phyloP scores from a whole-genome alignment of 1,284 basidiomycete genomes.

The Hemileia vastatrix region DNA sequence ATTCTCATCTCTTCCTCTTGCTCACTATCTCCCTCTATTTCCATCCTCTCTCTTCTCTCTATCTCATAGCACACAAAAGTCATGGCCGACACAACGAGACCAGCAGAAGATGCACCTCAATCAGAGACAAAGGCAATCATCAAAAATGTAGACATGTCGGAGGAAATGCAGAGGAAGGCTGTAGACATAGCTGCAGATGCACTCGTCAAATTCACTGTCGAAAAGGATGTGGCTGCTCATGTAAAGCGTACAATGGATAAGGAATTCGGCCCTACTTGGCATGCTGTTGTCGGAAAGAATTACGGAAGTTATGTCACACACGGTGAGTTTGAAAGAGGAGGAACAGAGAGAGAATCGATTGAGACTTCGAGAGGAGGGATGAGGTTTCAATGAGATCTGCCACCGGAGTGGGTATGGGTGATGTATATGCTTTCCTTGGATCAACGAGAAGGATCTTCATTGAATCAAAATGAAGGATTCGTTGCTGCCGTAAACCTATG shows the following conservation, averaged over 20 bases:
- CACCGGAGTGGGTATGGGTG: too few species aligned
- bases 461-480: too few species aligned
- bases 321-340: slow-evolving; percentile 53
- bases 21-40: too few species aligned
- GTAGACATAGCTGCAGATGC: slow-evolving; percentile 77
- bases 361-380: too few species aligned
- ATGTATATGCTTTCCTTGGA: too few species aligned
- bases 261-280: slow-evolving; percentile 86
- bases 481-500: too few species aligned
- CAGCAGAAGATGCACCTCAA: not conserved
- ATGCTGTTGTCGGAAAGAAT: slow-evolving; percentile 94
- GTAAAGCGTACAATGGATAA: slow-evolving; percentile 97
- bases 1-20: too few species aligned
- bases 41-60: too few species aligned
- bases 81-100: too few species aligned
- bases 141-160: slow-evolving; percentile 93
- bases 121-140: slow-evolving; percentile 68
- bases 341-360: too few species aligned
- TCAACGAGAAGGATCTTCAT: too few species aligned
- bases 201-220: slow-evolving; percentile 80
- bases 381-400: too few species aligned
- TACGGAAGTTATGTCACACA: slow-evolving; percentile 97
- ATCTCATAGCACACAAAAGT: not conserved
- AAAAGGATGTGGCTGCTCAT: slow-evolving; percentile 94
- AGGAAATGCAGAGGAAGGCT: slow-evolving; percentile 88